phyloP scores from a whole-genome alignment of 257 asterid genomes.

The Solanum chaucha region DNA sequence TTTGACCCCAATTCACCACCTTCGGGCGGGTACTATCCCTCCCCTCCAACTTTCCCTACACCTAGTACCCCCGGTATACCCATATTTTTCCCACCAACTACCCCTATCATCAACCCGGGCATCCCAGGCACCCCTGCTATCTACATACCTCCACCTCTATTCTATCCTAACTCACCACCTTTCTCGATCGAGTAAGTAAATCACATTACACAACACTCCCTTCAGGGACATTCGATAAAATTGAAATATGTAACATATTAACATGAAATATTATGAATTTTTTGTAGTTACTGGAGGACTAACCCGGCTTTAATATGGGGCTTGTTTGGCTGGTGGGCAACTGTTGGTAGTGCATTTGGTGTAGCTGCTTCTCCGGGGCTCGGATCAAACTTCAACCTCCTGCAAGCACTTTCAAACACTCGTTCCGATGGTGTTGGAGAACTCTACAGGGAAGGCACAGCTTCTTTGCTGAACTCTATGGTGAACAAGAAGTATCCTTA shows the following conservation, averaged over 20 bases:
- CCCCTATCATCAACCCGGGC: slow-evolving; percentile 23
- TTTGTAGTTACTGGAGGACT: slow-evolving; percentile 54
- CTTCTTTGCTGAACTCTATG: slow-evolving; percentile 86
- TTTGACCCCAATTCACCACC: slow-evolving; percentile 90
- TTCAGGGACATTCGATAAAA: neutral
- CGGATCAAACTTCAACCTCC: slow-evolving; percentile 43
- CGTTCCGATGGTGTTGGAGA: slow-evolving; percentile 60
- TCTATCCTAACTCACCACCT: slow-evolving; percentile 57
- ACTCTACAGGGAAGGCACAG: slow-evolving; percentile 92
- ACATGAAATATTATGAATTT: neutral
- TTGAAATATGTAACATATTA: neutral
- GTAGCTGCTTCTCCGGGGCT: slow-evolving; percentile 20
- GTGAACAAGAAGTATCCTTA: slow-evolving; percentile 50
- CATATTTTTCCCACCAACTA: slow-evolving; percentile 14
- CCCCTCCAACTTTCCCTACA: neutral
- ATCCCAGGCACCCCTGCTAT: slow-evolving; percentile 31
- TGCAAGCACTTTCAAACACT: slow-evolving; percentile 63
- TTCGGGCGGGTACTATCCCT: slow-evolving; percentile 2
- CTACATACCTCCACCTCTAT: slow-evolving; percentile 45
- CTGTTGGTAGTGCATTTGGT: slow-evolving; percentile 36
- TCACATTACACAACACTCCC: neutral
- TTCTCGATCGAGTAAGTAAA: slow-evolving; percentile 48
- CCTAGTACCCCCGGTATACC: slow-evolving; percentile 8
- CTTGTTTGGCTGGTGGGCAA: slow-evolving; percentile 41
- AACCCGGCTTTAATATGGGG: slow-evolving; percentile 52